Evolutionary conservation across 768 basidiomycete species (phyloP).

Genomic region (Russula dissimulans): DNA sequence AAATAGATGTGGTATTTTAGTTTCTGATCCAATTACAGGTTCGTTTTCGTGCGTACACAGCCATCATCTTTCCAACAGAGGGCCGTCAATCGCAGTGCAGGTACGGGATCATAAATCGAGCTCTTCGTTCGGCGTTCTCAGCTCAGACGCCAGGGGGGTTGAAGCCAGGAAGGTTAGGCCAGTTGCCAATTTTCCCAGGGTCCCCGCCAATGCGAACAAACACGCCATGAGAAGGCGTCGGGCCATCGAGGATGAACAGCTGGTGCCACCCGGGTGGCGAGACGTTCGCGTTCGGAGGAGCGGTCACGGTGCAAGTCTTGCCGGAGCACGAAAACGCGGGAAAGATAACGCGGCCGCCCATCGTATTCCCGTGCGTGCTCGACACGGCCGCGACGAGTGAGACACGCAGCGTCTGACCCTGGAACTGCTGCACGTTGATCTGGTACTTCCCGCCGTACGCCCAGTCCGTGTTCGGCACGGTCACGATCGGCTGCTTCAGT

Average conservation of each 20-base stretch:
- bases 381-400: conserved; percentile 68
- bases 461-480: conserved; percentile 55
- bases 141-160: conserved; percentile 48
- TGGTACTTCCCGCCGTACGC: conserved; percentile 41
- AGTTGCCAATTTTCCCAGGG: conserved; percentile 57
- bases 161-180: conserved; percentile 65
- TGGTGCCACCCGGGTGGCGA: conserved; percentile 74
- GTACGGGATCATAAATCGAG: too few species aligned
- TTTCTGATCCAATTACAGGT: neutral
- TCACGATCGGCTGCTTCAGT: conserved; percentile 51
- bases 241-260: conserved; percentile 67
- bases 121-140: too few species aligned
- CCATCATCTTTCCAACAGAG: too few species aligned
- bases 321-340: conserved; percentile 62
- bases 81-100: too few species aligned
- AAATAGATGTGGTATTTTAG: too few species aligned
- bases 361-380: conserved; percentile 69
- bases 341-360: conserved; percentile 66
- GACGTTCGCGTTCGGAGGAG: conserved; percentile 60
- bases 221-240: conserved; percentile 63
- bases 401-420: conserved; percentile 42
- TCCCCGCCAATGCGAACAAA: conserved; percentile 80
- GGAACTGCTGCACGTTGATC: conserved; percentile 38
- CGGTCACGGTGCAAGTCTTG: conserved; percentile 65
- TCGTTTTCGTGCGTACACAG: neutral